Conservation (phyloP, 192 early-diverging fungal genomes). For the Martensiomyces pterosporus region DNA sequence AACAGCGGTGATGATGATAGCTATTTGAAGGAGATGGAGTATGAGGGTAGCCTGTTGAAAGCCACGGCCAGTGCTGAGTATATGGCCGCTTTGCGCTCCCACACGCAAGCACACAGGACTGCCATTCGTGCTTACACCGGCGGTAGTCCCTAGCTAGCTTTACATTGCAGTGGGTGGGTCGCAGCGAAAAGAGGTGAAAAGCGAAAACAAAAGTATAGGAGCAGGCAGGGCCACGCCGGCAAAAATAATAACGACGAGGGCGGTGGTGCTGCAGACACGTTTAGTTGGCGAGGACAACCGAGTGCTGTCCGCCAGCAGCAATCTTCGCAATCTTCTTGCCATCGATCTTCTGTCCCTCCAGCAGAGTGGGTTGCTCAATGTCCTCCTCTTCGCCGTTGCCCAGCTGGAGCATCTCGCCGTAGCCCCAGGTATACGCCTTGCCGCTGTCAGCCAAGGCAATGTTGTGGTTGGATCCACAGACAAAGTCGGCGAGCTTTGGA, state of each 20-base stretch:
- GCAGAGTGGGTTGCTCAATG: slow-evolving; percentile 56
- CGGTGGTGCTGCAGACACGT: too few relatives aligned
- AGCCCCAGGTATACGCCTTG: slow-evolving; percentile 82
- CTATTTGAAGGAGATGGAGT: too few relatives aligned
- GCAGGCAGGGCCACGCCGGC: background rate
- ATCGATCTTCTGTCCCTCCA: slow-evolving; percentile 67
- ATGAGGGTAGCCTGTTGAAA: too few relatives aligned
- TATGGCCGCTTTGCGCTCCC: too few relatives aligned
- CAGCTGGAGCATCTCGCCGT: slow-evolving; percentile 78
- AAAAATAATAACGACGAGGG: too few relatives aligned
- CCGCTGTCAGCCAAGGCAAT: slow-evolving; percentile 56
- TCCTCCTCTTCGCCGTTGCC: slow-evolving; percentile 78
- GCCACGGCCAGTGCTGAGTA: too few relatives aligned
- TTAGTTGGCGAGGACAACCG: slow-evolving; percentile 28
- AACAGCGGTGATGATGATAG: too few relatives aligned
- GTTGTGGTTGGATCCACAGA: slow-evolving; percentile 61
- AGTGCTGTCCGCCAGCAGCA: slow-evolving; percentile 77
- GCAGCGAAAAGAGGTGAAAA: slow-evolving; percentile 4
- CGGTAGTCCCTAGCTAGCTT: too few relatives aligned
- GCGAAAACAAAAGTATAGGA: slow-evolving; percentile 3
- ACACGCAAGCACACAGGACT: too few relatives aligned
- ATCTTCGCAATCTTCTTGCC: slow-evolving; percentile 59
- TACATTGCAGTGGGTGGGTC: too few relatives aligned
- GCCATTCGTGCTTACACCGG: too few relatives aligned
- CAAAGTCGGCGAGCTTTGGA: slow-evolving; percentile 48